phyloP scores from a whole-genome alignment of 805 yeast genomes.

The Barnettozyma sucrosica region DNA sequence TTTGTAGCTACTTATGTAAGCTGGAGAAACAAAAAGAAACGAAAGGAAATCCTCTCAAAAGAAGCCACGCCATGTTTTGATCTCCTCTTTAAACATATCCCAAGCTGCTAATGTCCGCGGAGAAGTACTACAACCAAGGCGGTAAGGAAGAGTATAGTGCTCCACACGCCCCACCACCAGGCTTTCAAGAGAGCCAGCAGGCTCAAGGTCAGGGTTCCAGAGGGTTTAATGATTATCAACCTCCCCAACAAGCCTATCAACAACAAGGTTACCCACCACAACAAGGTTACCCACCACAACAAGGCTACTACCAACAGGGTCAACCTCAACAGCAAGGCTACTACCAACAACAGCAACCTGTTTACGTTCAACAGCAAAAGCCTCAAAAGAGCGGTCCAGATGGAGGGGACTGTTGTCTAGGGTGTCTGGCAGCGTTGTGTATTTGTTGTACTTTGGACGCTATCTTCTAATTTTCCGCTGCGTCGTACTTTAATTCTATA shows the following conservation, averaged over 20 bases:
- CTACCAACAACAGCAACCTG: constrained; percentile 44
- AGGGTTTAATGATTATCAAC: constrained; percentile 20
- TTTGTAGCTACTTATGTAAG: too few relatives aligned
- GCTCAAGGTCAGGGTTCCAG: constrained; percentile 7
- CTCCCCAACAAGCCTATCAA: constrained; percentile 15
- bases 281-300: constrained; percentile 34
- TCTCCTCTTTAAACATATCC: not conserved
- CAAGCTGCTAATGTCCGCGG: constrained; percentile 22
- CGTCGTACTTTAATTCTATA: not conserved
- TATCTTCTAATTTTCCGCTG: constrained; percentile 32
- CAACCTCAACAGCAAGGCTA: constrained; percentile 27
- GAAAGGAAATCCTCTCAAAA: not conserved
- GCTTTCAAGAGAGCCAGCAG: constrained; percentile 13
- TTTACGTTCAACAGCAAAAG: constrained; percentile 47
- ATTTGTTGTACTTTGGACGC: constrained; percentile 51
- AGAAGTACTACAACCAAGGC: constrained; percentile 23
- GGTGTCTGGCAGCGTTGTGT: constrained; percentile 51
- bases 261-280: constrained; percentile 16
- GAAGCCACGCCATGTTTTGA: not conserved
- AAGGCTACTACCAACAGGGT: constrained; percentile 40
- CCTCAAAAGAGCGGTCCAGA: constrained; percentile 27
- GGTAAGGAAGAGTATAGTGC: constrained; percentile 16
- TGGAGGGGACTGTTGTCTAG: constrained; percentile 41
- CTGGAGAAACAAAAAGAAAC: too few relatives aligned
- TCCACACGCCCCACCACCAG: constrained; percentile 17